Evolutionary conservation across 2,329 filamentous ascomycete genomes (phyloP).

Genomic region (Davidsoniella virescens): DNA sequence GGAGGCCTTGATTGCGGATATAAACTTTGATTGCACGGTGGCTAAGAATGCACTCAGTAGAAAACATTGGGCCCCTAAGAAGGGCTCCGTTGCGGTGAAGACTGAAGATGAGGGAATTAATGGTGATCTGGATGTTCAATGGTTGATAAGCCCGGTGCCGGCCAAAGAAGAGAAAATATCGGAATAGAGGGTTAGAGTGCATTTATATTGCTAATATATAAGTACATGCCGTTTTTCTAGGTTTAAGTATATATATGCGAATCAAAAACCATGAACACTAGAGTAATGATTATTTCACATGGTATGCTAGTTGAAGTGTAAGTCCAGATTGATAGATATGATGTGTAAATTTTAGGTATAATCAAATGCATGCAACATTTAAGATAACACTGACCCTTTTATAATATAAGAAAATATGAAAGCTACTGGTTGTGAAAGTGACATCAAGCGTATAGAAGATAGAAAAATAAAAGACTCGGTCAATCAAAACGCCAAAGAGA

Average conservation of each 20-base stretch:
- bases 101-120: conserved; percentile 15
- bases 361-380: too few species aligned
- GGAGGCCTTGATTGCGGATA: conserved; percentile 76
- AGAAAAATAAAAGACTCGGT: too few species aligned
- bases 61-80: conserved; percentile 37
- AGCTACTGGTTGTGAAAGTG: too few species aligned
- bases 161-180: conserved; percentile 4
- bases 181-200: not conserved
- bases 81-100: conserved; percentile 21
- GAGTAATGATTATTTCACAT: not conserved
- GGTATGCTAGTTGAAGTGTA: not conserved
- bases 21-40: conserved; percentile 75
- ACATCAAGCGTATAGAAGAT: too few species aligned
- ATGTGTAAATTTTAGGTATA: too few species aligned
- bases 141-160: conserved; percentile 23
- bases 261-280: conserved; percentile 1
- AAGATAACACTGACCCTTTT: too few species aligned
- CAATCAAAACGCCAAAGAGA: too few species aligned
- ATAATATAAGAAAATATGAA: too few species aligned
- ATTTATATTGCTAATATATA: too few species aligned
- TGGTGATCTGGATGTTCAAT: conserved; percentile 22
- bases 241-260: not conserved
- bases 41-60: conserved; percentile 56
- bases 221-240: not conserved
- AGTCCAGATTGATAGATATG: too few species aligned